Percentiles rank a stretch among this genome's conserved stretches.
Evolutionary conservation across 2,329 filamentous ascomycete genomes (phyloP).

Genomic region (Arthrobotrys entomopaga): DNA sequence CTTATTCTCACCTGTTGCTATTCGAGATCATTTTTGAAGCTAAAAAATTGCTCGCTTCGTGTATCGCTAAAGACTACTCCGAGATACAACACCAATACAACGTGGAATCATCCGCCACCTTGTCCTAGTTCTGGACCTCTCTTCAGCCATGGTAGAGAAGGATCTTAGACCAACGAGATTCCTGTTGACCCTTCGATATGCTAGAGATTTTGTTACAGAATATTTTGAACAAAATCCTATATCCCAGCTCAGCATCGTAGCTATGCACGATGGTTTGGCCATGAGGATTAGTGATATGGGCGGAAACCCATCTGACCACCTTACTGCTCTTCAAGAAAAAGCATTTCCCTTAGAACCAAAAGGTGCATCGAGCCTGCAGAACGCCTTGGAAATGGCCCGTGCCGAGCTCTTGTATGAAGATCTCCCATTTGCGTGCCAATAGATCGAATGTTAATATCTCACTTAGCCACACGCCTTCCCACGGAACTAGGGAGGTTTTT

Average conservation of each 20-base stretch:
- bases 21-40: no score
- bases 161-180: conserved; percentile 90
- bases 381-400: conserved; percentile 93
- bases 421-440: neutral
- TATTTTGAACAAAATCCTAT: conserved; percentile 99
- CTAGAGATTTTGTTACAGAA: conserved; percentile 86
- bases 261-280: conserved; percentile 91
- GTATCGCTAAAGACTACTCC: conserved; percentile 71
- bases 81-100: conserved; percentile 94
- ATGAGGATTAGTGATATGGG: conserved; percentile 86
- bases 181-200: conserved; percentile 81
- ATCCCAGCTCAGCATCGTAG: conserved; percentile 89
- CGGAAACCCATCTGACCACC: conserved; percentile 89
- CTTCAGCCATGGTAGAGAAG: conserved; percentile 92
- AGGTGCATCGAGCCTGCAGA: conserved; percentile 85
- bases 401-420: conserved; percentile 79
- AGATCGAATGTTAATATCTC: conserved; percentile 6
- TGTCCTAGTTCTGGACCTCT: conserved; percentile 89
- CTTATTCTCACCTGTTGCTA: no score
- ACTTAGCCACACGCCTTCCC: conserved; percentile 81
- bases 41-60: no score
- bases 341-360: conserved; percentile 75
- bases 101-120: conserved; percentile 97
- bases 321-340: conserved; percentile 74
- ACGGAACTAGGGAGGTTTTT: conserved; percentile 92